These are phyloP conservation scores for Ustilago shanxiensis DNA, from an alignment of 1,284 basidiomycete species.

Conservation along the genomic window DNA sequence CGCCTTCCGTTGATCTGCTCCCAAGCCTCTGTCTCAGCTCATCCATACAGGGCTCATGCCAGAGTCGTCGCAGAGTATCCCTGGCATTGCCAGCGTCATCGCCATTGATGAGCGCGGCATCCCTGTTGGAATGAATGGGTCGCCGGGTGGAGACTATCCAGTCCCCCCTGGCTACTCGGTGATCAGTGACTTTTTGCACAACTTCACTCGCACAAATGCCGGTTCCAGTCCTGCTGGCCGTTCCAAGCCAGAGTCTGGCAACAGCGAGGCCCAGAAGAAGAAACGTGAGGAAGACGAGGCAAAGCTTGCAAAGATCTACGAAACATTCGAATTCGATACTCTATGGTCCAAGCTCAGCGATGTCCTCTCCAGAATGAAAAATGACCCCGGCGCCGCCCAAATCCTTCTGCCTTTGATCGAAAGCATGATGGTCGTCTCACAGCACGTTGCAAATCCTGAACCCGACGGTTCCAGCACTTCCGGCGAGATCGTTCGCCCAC, in stretches of 20 bases:
- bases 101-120: constrained; percentile 19
- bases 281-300: constrained; percentile 74
- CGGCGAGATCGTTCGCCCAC: constrained; percentile 27
- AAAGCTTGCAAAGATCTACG: constrained; percentile 65
- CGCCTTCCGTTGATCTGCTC: not conserved
- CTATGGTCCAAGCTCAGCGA: constrained; percentile 66
- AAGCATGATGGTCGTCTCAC: constrained; percentile 94
- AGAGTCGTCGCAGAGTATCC: constrained; percentile 16
- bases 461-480: constrained; percentile 28
- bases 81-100: constrained; percentile 17
- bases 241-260: constrained; percentile 18
- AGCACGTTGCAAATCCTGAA: constrained; percentile 75
- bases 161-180: not conserved
- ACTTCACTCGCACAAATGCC: constrained; percentile 1
- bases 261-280: constrained; percentile 37
- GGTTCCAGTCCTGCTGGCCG: constrained; percentile 12
- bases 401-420: constrained; percentile 67
- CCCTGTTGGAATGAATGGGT: constrained; percentile 5
- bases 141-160: constrained; percentile 11
- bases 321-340: constrained; percentile 63
- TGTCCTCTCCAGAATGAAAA: constrained; percentile 61
- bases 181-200: constrained; percentile 16
- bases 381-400: constrained; percentile 65
- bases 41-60: constrained; percentile 5
- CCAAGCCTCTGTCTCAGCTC: not conserved